Evolutionary conservation across 371 early-diverging fungal species (phyloP).

Genomic region (Blastocladiella emersonii): DNA sequence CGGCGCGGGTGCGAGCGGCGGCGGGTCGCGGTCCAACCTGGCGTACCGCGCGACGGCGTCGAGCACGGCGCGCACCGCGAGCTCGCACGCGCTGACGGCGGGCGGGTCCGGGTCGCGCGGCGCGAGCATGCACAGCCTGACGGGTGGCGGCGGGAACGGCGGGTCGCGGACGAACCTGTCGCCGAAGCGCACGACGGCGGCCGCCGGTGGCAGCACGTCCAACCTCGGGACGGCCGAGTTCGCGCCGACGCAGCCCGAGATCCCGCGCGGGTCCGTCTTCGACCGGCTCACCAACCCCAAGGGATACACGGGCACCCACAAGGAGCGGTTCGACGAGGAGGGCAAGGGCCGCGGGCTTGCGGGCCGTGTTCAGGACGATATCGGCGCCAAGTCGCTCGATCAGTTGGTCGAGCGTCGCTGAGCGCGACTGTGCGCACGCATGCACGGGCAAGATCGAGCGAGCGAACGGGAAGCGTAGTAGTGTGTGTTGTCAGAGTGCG

Average conservation of each 20-base stretch:
- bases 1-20: too few species aligned
- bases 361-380: not conserved
- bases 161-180: not conserved
- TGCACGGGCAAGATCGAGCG: too few species aligned
- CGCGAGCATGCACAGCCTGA: too few species aligned
- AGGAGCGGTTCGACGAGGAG: slow-evolving; percentile 8
- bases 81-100: not conserved
- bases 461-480: too few species aligned
- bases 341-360: slow-evolving; percentile 1
- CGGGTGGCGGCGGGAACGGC: too few species aligned
- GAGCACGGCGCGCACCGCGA: not conserved
- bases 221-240: not conserved
- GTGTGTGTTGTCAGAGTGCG: too few species aligned
- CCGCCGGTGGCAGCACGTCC: not conserved
- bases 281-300: slow-evolving; percentile 7
- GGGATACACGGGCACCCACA: slow-evolving; percentile 10
- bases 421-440: too few species aligned
- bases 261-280: slow-evolving; percentile 8
- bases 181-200: too few species aligned
- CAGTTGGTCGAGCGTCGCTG: not conserved
- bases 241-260: not conserved
- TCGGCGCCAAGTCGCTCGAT: not conserved
- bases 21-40: too few species aligned
- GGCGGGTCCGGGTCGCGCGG: not conserved
- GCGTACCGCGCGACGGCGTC: not conserved